Evolutionary conservation across 306 rosid species (phyloP).

Genomic region (Acacia melanoxylon): DNA sequence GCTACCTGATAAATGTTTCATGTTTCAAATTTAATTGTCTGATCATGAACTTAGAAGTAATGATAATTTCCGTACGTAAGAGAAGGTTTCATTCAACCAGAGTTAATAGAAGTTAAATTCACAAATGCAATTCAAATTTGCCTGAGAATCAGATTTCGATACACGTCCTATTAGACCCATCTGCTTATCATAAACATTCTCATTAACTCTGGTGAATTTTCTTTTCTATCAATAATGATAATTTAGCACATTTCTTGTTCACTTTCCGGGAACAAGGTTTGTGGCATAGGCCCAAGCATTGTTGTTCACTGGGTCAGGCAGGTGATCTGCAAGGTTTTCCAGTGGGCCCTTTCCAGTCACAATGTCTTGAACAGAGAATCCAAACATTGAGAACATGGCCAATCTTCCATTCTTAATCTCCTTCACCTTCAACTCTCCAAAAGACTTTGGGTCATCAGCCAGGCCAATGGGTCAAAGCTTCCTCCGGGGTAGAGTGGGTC

Average conservation of each 20-base stretch:
- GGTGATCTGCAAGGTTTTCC: slow-evolving; percentile 94
- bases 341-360: slow-evolving; percentile 87
- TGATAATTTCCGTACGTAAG: too few species aligned
- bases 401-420: slow-evolving; percentile 86
- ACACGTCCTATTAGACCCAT: slow-evolving; percentile 3
- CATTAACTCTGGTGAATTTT: neutral
- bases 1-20: neutral
- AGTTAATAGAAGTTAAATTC: neutral
- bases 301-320: slow-evolving; percentile 96
- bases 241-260: slow-evolving; percentile 14
- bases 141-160: slow-evolving; percentile 16
- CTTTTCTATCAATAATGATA: neutral
- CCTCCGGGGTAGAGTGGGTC: slow-evolving; percentile 97
- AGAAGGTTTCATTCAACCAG: slow-evolving; percentile 10
- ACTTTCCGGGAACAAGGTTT: slow-evolving; percentile 97
- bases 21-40: neutral
- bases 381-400: slow-evolving; percentile 95
- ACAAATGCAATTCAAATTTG: slow-evolving; percentile 37
- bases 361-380: slow-evolving; percentile 83
- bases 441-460: too few species aligned
- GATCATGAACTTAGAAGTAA: neutral
- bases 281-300: slow-evolving; percentile 93
- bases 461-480: slow-evolving; percentile 51
- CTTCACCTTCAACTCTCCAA: slow-evolving; percentile 46
- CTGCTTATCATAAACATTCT: slow-evolving; percentile 14